Conservation (phyloP, 805 yeast species). For the Saturnispora hagleri region DNA sequence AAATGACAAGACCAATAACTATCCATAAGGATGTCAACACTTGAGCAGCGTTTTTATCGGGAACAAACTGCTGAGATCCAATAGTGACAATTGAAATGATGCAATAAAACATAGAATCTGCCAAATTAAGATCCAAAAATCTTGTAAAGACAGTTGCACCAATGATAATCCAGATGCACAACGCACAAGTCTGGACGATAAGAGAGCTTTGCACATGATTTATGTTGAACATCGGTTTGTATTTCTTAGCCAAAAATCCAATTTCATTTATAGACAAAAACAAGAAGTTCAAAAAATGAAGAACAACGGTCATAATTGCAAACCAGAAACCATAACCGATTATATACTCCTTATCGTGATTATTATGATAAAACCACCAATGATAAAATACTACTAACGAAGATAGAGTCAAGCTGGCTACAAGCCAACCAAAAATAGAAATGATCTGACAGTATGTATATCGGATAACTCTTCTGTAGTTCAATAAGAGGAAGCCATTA, state of each 20-base stretch:
- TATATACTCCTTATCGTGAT: slow-evolving; percentile 13
- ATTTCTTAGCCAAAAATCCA: slow-evolving; percentile 51
- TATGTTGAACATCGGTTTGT: slow-evolving; percentile 64
- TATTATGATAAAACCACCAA: slow-evolving; percentile 15
- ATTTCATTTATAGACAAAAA: slow-evolving; percentile 47
- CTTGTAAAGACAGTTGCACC: slow-evolving; percentile 55
- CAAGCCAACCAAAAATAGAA: slow-evolving; percentile 55
- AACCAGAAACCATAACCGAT: slow-evolving; percentile 70
- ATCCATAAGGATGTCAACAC: slow-evolving; percentile 57
- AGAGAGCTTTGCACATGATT: slow-evolving; percentile 59
- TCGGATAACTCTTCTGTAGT: slow-evolving; percentile 49
- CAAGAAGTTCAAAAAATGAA: slow-evolving; percentile 51
- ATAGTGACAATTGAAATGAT: slow-evolving; percentile 67
- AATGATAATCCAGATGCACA: slow-evolving; percentile 61
- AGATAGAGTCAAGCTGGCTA: slow-evolving; percentile 47
- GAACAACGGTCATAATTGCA: slow-evolving; percentile 54
- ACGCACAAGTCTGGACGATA: slow-evolving; percentile 58
- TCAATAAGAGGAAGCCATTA: slow-evolving; percentile 58
- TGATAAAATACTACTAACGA: slow-evolving; percentile 34
- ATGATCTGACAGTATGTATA: slow-evolving; percentile 55
- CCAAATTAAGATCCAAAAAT: slow-evolving; percentile 41
- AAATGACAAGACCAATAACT: slow-evolving; percentile 55
- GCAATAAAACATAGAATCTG: slow-evolving; percentile 64
- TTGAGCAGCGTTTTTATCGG: slow-evolving; percentile 43
- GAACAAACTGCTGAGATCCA: slow-evolving; percentile 71